A percentile compares a stretch with the other conserved stretches of the same genome.
phyloP scores from a whole-genome alignment of 2,329 filamentous ascomycete species.

The Blastomyces emzantsi region DNA sequence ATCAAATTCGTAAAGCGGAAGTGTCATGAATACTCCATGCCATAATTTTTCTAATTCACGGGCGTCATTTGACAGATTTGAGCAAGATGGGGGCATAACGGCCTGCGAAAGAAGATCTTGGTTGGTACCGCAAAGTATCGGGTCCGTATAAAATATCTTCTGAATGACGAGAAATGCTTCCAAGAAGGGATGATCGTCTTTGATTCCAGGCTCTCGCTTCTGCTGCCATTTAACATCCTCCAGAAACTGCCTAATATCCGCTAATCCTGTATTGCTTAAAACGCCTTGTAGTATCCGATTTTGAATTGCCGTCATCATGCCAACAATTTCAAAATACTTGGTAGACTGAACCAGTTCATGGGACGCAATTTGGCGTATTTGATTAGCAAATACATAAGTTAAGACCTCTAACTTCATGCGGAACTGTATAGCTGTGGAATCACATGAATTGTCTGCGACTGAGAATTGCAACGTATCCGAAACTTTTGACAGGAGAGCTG shows the following conservation, averaged over 20 bases:
- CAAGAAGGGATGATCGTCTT: slow-evolving; percentile 34
- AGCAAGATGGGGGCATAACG: slow-evolving; percentile 29
- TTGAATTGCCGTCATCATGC: slow-evolving; percentile 29
- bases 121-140: slow-evolving; percentile 23
- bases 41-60: slow-evolving; percentile 30
- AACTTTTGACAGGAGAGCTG: slow-evolving; percentile 31
- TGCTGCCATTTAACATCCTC: slow-evolving; percentile 36
- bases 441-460: no score
- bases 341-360: slow-evolving; percentile 24
- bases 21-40: slow-evolving; percentile 42
- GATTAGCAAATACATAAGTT: slow-evolving; percentile 32
- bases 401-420: slow-evolving; percentile 21
- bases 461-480: slow-evolving; percentile 24
- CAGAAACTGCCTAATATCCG: slow-evolving; percentile 36
- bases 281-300: slow-evolving; percentile 29
- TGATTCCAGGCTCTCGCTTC: slow-evolving; percentile 42
- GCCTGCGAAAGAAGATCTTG: slow-evolving; percentile 36
- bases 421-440: slow-evolving; percentile 17
- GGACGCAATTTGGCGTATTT: slow-evolving; percentile 30
- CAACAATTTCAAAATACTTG: slow-evolving; percentile 20
- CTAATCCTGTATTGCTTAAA: slow-evolving; percentile 26
- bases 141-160: slow-evolving; percentile 30
- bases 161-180: slow-evolving; percentile 42
- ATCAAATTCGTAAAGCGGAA: slow-evolving; percentile 49
- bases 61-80: slow-evolving; percentile 23